Evolutionary conservation across 352 stramenopile species (phyloP).

Genomic region (Phytopythium delawarense): DNA sequence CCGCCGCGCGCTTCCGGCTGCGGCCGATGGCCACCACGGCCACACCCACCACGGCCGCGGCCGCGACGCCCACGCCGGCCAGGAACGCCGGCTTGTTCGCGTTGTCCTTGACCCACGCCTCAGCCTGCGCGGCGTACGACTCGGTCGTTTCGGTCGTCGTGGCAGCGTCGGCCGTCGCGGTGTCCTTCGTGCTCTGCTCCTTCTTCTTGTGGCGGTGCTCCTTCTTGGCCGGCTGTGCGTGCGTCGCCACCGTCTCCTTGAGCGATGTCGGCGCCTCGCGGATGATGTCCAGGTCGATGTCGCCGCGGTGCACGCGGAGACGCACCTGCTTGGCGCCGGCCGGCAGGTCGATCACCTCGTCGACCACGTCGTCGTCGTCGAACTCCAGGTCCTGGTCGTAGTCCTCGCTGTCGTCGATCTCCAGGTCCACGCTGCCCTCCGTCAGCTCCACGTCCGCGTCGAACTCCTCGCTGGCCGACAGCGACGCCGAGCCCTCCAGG

Average conservation of each 20-base stretch:
- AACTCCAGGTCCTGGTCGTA: slow-evolving; percentile 50
- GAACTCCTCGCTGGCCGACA: slow-evolving; percentile 23
- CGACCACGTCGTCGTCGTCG: slow-evolving; percentile 26
- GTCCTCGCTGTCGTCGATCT: slow-evolving; percentile 42
- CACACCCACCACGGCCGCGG: slow-evolving; percentile 40
- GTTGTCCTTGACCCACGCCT: slow-evolving; percentile 37
- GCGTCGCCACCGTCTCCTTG: slow-evolving; percentile 7
- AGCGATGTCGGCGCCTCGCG: slow-evolving; percentile 19
- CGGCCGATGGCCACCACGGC: slow-evolving; percentile 40
- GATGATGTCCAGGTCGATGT: slow-evolving; percentile 53
- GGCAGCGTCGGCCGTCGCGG: background rate
- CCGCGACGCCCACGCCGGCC: slow-evolving; percentile 36
- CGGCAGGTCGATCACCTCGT: slow-evolving; percentile 48
- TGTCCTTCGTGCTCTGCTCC: slow-evolving; percentile 14
- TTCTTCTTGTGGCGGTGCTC: slow-evolving; percentile 10
- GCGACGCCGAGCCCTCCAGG: slow-evolving; percentile 19
- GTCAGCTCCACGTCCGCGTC: slow-evolving; percentile 29
- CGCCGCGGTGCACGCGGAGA: slow-evolving; percentile 40
- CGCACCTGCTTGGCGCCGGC: slow-evolving; percentile 38
- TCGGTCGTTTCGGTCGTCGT: slow-evolving; percentile 17
- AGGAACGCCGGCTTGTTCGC: slow-evolving; percentile 30
- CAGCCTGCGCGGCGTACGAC: slow-evolving; percentile 35
- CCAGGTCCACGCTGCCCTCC: slow-evolving; percentile 32
- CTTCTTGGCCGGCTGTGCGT: slow-evolving; percentile 7
- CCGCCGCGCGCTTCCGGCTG: slow-evolving; percentile 34